phyloP scores from a whole-genome alignment of 179 eudicot genomes.

The Patellifolia procumbens region DNA sequence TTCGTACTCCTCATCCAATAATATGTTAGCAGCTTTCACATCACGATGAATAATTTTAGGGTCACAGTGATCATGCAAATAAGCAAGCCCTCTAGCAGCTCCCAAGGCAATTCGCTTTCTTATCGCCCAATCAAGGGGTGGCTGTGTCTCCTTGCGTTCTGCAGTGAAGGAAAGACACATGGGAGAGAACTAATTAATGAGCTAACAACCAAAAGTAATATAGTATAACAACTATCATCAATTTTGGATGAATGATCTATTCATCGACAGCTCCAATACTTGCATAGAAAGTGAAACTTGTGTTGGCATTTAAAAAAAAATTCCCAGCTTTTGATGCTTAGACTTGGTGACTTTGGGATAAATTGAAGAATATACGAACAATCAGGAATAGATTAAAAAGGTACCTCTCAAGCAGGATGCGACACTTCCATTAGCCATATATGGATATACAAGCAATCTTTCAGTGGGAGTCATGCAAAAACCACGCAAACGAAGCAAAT shows the following conservation, averaged over 20 bases:
- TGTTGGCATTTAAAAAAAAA: not conserved
- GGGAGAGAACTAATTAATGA: not conserved
- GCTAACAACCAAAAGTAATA: conserved; percentile 2
- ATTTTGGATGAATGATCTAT: no score
- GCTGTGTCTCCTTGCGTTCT: conserved; percentile 37
- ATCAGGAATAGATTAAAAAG: not conserved
- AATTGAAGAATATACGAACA: not conserved
- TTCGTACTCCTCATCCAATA: conserved; percentile 47
- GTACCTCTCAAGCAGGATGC: conserved; percentile 51
- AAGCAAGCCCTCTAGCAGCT: conserved; percentile 49
- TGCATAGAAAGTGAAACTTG: not conserved
- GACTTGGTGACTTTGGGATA: not conserved
- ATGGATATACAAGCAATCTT: conserved; percentile 41
- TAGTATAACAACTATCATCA: not conserved
- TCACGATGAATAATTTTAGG: conserved; percentile 54
- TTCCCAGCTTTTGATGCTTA: not conserved
- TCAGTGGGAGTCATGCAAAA: conserved; percentile 50
- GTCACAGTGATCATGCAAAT: conserved; percentile 49
- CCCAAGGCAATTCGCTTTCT: conserved; percentile 47
- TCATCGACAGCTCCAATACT: conserved; percentile 1
- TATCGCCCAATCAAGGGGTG: conserved; percentile 43
- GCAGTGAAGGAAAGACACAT: conserved; percentile 16
- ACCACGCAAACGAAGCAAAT: conserved; percentile 45
- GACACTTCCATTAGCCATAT: conserved; percentile 45
- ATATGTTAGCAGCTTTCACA: conserved; percentile 51